phyloP scores from a whole-genome alignment of 805 yeast genomes.

The Trichomonascus vanleenenianus region DNA sequence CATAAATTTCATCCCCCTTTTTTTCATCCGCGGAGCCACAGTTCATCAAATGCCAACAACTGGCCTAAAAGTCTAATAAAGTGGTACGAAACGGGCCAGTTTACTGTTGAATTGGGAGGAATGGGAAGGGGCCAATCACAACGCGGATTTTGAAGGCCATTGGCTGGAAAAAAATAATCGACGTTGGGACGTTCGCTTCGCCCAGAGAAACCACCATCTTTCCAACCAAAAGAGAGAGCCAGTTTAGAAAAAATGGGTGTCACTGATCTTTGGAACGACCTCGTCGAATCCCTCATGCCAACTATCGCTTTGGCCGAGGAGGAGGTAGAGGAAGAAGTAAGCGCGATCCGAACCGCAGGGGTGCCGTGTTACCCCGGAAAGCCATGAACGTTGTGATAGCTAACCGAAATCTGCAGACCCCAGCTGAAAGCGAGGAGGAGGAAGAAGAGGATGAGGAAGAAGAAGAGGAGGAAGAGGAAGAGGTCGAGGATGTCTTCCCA shows the following conservation, averaged over 20 bases:
- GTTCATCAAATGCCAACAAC: too few species aligned
- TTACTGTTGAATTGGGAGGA: too few species aligned
- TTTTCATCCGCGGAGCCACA: too few species aligned
- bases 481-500: slow-evolving; percentile 57
- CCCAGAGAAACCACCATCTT: too few species aligned
- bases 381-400: not conserved
- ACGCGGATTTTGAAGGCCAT: too few species aligned
- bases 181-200: too few species aligned
- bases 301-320: slow-evolving; percentile 74
- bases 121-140: too few species aligned
- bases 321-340: slow-evolving; percentile 20
- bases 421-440: slow-evolving; percentile 34
- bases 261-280: slow-evolving; percentile 36
- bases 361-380: not conserved
- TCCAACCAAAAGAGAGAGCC: not conserved
- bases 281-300: slow-evolving; percentile 74
- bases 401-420: slow-evolving; percentile 13
- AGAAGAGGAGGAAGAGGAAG: slow-evolving; percentile 64
- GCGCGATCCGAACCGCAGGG: not conserved
- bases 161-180: too few species aligned
- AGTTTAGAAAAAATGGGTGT: slow-evolving; percentile 13
- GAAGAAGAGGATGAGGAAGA: slow-evolving; percentile 51
- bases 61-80: too few species aligned
- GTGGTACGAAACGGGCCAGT: too few species aligned
- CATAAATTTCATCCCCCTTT: too few species aligned